Percentiles rank a stretch among this genome's conserved stretches.
phyloP scores from a whole-genome alignment of 805 yeast genomes.

The Candida namnaoensis region DNA sequence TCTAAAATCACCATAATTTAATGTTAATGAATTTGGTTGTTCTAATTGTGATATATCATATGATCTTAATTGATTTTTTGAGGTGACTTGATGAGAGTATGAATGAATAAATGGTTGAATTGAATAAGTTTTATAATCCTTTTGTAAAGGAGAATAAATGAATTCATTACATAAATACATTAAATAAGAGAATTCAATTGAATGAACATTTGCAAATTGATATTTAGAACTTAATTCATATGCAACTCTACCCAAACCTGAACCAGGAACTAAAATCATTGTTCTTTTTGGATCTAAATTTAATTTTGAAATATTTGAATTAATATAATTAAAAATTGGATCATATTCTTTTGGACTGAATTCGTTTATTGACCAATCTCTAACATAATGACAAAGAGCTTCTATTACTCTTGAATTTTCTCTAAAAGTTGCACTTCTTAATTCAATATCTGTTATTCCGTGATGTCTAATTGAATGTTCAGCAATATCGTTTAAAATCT shows the following conservation, averaged over 20 bases:
- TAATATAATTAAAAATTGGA: slow-evolving; percentile 48
- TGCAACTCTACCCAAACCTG: slow-evolving; percentile 78
- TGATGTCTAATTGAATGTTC: slow-evolving; percentile 24
- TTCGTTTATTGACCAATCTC: slow-evolving; percentile 58
- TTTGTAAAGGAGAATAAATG: slow-evolving; percentile 27
- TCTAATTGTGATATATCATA: slow-evolving; percentile 15
- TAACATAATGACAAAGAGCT: slow-evolving; percentile 61
- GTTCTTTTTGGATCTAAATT: slow-evolving; percentile 25
- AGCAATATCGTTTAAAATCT: slow-evolving; percentile 36
- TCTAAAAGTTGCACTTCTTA: slow-evolving; percentile 20
- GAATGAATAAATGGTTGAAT: slow-evolving; percentile 52
- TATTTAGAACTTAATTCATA: slow-evolving; percentile 35
- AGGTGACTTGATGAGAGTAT: slow-evolving; percentile 53
- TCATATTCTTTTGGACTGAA: slow-evolving; percentile 38
- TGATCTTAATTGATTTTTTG: slow-evolving; percentile 41
- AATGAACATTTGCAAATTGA: slow-evolving; percentile 37
- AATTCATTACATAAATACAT: slow-evolving; percentile 68
- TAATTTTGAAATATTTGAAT: slow-evolving; percentile 26
- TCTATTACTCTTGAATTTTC: slow-evolving; percentile 47
- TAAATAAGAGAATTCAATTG: slow-evolving; percentile 67
- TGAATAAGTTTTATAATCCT: not conserved
- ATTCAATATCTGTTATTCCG: slow-evolving; percentile 33
- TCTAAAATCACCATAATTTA: slow-evolving; percentile 59
- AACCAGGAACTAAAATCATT: slow-evolving; percentile 71
- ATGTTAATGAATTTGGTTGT: slow-evolving; percentile 35